Conservation (phyloP, 208 protist species). For the Trypanosomatidae sp. region DNA sequence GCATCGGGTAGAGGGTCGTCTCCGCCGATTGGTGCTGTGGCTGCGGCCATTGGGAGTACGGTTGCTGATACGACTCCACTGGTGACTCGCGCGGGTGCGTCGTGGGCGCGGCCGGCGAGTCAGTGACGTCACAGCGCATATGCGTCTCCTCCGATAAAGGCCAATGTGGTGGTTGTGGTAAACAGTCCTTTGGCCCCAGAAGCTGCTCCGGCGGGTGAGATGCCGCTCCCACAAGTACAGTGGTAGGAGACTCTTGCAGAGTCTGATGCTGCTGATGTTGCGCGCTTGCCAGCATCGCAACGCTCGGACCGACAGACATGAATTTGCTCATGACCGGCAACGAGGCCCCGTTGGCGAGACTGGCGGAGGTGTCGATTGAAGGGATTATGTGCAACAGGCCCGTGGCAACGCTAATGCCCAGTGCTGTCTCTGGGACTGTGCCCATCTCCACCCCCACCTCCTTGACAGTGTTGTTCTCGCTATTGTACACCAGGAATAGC, state of each 20-base stretch:
- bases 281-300: background rate
- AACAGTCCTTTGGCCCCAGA: background rate
- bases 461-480: constrained; percentile 59
- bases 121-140: background rate
- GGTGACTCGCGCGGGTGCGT: background rate
- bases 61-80: background rate
- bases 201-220: background rate
- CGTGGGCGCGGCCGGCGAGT: background rate
- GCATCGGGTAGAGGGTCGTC: background rate
- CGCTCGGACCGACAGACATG: background rate
- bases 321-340: constrained; percentile 36
- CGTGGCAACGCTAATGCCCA: constrained; percentile 71
- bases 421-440: constrained; percentile 36
- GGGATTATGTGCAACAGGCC: constrained; percentile 75
- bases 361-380: constrained; percentile 5
- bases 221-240: background rate
- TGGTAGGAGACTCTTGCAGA: background rate
- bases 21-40: background rate
- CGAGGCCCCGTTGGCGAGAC: background rate
- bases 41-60: background rate
- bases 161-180: background rate
- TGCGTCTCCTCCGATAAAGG: background rate
- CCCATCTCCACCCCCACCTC: constrained; percentile 75
- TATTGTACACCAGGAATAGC: constrained; percentile 77
- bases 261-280: background rate